Evolutionary conservation across 2,329 filamentous ascomycete species (phyloP).

Genomic region (Penicillium sp.): DNA sequence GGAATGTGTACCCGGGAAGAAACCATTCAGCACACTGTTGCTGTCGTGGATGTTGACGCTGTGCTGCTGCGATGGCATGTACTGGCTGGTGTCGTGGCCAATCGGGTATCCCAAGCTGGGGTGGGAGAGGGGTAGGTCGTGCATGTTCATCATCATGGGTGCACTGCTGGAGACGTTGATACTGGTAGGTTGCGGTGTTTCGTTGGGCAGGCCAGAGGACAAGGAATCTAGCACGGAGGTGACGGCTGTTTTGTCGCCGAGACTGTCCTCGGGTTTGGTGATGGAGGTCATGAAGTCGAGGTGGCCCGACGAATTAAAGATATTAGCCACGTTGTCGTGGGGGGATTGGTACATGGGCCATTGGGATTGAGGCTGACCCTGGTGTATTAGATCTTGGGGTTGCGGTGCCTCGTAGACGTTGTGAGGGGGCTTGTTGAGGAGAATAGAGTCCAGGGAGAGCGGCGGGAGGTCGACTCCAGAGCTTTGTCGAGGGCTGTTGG

Average conservation of each 20-base stretch:
- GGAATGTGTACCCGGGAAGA: conserved; percentile 30
- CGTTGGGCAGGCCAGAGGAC: conserved; percentile 27
- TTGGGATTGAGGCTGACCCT: conserved; percentile 28
- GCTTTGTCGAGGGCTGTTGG: conserved; percentile 35
- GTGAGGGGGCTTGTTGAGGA: conserved; percentile 30
- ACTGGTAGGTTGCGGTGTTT: conserved; percentile 29
- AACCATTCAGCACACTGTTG: conserved; percentile 29
- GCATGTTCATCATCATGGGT: conserved; percentile 33
- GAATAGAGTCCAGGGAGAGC: conserved; percentile 34
- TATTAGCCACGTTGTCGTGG: conserved; percentile 32
- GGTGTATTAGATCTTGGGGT: conserved; percentile 30
- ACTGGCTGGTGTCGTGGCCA: conserved; percentile 30
- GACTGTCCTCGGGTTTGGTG: conserved; percentile 31
- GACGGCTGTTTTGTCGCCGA: conserved; percentile 33
- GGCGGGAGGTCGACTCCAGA: conserved; percentile 34
- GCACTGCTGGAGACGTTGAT: conserved; percentile 27
- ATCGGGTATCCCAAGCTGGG: conserved; percentile 30
- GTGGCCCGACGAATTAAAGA: conserved; percentile 30
- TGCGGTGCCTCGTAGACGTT: conserved; percentile 32
- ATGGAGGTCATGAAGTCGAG: conserved; percentile 36
- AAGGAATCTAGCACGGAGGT: conserved; percentile 36
- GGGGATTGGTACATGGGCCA: conserved; percentile 35
- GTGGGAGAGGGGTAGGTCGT: conserved; percentile 34
- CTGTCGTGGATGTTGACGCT: conserved; percentile 30
- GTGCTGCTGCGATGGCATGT: conserved; percentile 30